Base-by-base conservation (phyloP, 2,329 filamentous ascomycete species). In the Pseudogymnoascus pannorum region DNA sequence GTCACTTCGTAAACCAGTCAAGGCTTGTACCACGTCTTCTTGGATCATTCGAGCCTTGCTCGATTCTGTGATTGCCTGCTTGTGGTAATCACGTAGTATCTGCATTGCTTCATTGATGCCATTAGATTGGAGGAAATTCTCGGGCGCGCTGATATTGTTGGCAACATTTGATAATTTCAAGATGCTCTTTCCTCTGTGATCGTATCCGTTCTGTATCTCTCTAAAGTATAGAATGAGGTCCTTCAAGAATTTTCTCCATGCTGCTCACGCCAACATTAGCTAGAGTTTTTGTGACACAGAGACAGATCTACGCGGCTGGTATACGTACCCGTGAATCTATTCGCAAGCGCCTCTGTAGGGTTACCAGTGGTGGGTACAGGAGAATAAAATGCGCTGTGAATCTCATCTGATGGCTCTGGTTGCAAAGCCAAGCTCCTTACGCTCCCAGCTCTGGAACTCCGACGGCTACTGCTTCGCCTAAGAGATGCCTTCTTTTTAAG, bases 231-330 rank as follows among this genome's bases (percentile, higher is more conserved):
- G 79, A 66, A 97, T 96, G 48, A 97, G 81, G 67, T 97, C 92
- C 73, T 97, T 97, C 60, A 99, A 82, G 12, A 97, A 83, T 77
- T 96, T 96, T 69, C 94, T 86, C 94, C 94, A 99, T 59, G 89
- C 92, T 95, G 68, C 60, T 61, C 59, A 59, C 42, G 20, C 48
- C n/a, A 22, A 54, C 26, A 7, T 51, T 51, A 68, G 65, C 26
- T 42, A 59, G 9, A 9, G 22, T 26, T 35, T 31, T 18, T 9
- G 22, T 24, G 38, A 57, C 59, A 60, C 33, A 54, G 18, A 57
- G 20, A 29, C 8, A 9, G 31, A 62, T 5, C 24, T 63, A 44
- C 24, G 35, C 16, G 22, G 14, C 26, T 20, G 35, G n/a, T 57
- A 59, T 33, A 66, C 84, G 63, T 80, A 92, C 92, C 84, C 79